Evolutionary conservation across 1,284 basidiomycete species (phyloP).

Genomic region (Schizophyllum commune): DNA sequence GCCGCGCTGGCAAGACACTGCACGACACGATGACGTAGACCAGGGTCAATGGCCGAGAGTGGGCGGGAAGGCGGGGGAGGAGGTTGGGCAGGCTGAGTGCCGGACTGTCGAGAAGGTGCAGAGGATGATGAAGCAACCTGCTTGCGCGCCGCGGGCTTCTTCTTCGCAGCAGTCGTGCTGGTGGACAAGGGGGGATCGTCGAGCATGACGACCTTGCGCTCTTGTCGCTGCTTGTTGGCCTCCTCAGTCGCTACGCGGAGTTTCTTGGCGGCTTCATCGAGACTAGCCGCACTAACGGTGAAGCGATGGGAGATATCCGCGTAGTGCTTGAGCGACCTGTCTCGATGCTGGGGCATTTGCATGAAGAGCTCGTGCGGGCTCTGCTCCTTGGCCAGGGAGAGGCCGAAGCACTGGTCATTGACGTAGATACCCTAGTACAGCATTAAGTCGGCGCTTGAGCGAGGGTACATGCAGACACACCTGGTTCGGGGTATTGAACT

Average conservation of each 20-base stretch:
- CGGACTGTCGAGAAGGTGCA: conserved; percentile 22
- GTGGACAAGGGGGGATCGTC: conserved; percentile 28
- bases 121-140: conserved; percentile 23
- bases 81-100: conserved; percentile 15
- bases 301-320: conserved; percentile 65
- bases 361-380: conserved; percentile 64
- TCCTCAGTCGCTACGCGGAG: conserved; percentile 49
- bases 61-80: conserved; percentile 21
- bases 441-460: conserved; percentile 3
- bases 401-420: conserved; percentile 52
- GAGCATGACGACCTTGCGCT: conserved; percentile 45
- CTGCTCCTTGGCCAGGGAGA: conserved; percentile 44
- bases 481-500: conserved; percentile 28
- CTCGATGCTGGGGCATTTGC: conserved; percentile 38
- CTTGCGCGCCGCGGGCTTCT: conserved; percentile 15
- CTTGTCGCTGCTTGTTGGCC: conserved; percentile 48
- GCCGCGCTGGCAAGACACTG: conserved; percentile 25
- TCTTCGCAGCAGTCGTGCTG: conserved; percentile 24
- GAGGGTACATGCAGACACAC: not conserved
- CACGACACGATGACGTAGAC: conserved; percentile 18
- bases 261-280: conserved; percentile 45
- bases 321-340: conserved; percentile 46
- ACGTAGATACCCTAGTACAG: conserved; percentile 53
- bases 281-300: conserved; percentile 45
- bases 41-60: conserved; percentile 19